Evolutionary conservation across 768 basidiomycete genomes (phyloP), one percentile per base, ranked within the genome.

Genomic region (Arthromyces matolae): DNA sequence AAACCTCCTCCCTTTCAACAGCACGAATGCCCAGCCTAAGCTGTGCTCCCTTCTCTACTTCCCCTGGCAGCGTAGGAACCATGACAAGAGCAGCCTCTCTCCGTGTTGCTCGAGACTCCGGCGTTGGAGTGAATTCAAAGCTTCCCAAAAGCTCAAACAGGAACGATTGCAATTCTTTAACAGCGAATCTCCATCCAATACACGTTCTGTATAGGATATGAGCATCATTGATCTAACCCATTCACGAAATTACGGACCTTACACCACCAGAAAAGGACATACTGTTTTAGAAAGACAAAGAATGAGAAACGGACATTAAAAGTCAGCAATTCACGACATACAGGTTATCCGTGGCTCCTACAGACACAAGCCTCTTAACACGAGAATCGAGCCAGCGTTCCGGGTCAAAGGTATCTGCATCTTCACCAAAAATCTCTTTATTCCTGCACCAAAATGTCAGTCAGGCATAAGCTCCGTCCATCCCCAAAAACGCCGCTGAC

Each of bases 91-190:
- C 69, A 8, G 67, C 59, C 56, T 75, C 72, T 16, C 71, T 60
- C 33, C 72, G 55, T 31, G 76, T 56, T 28, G 54, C 64, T 39
- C 55, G 50, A 1, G 67, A 61, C 50, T 71, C 63, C 12, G 66
- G 62, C 1, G 70, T 70, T 24, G 63, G 67, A 52, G 70, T 47
- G 50, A 83, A 77, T 53, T 82, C 75, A 53, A 83, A 81, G 52
- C 75, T 69, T 20, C 69, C 61, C 29, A 83, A 46, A 16, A 80
- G 64, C 55, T 81, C 79, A 20, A 77, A 70, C 13, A 83, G 55
- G 60, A 85, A 80, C 0, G 75, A 68, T 51, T 84, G 81, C 16
- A 83, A 56, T 59, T 85, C 80, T 23, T 72, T 56, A 0, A 81
- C 54, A 5, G 69, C 69, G 43, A 71, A 68, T 42, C 63, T 65